Evolutionary conservation across 805 yeast species (phyloP), one percentile per base, ranked within the genome.

Genomic region (Nakazawaea molendinolei): DNA sequence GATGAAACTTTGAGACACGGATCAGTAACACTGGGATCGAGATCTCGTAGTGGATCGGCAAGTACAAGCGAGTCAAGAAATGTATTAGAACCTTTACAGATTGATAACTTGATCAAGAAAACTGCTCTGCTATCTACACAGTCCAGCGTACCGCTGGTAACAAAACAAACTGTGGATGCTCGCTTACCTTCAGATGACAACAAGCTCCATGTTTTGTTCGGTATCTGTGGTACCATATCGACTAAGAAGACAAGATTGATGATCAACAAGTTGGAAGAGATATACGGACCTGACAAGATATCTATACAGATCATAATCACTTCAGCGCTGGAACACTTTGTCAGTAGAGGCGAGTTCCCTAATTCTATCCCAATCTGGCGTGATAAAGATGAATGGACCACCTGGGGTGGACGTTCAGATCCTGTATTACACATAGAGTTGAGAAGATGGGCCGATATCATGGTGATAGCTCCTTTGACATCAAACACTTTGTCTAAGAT

Each of bases 1-100:
- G 83, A 78, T 42, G 89, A 82, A 39, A 66, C 80, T 2, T 52
- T 75, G n/a, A 79, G 74, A 49, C 78, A 70, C 47, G 63, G 62
- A 5, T 52, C 56, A 3, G 24, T 15, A 5, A 34, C 33, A 2
- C 23, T 21, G 18, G 49, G 61, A 12, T 53, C 55, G 7, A 50
- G 68, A 33, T 53, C 59, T 1, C 46, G 62, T 17, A 54, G 60
- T 28, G 55, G 58, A 2, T 57, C 62, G 5, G 47, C 49, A 4
- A 51, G 58, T 10, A 51, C 55, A 0, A 41, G 42, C n/a, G 60
- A 55, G 25, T 42, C 51, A 4, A 36, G 48, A 42, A 34, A 44
- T 31, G 32, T 19, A 36, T 32, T 35, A 6, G 43, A 35, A 32
- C 34, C 41, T 5, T 24, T 40, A 20, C 34, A 24, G 19, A 8